Evolutionary conservation across 441 rosid species (phyloP).

Genomic region (Breynia disticha): DNA sequence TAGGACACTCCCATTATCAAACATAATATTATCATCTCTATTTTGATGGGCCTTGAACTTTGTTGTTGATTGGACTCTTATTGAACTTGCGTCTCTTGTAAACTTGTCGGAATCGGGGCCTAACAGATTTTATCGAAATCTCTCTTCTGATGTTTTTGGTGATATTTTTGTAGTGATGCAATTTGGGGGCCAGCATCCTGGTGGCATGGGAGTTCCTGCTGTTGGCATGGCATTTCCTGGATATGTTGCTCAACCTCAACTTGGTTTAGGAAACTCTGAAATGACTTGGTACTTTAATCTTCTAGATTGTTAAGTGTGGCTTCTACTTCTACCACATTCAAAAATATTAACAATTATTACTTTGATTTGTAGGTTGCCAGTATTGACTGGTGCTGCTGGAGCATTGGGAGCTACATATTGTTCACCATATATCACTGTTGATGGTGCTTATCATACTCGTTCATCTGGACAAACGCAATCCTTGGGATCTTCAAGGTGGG

Average conservation of each 20-base stretch:
- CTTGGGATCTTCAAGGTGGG: slow-evolving; percentile 51
- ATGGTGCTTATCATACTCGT: slow-evolving; percentile 59
- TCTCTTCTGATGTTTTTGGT: background rate
- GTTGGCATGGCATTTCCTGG: slow-evolving; percentile 99
- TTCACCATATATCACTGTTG: slow-evolving; percentile 69
- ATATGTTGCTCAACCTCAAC: slow-evolving; percentile 83
- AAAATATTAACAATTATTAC: slow-evolving; percentile 1
- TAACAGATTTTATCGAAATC: background rate
- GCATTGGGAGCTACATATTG: slow-evolving; percentile 70
- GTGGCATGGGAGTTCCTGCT: slow-evolving; percentile 77
- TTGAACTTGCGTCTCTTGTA: too few species aligned
- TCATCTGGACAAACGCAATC: slow-evolving; percentile 49
- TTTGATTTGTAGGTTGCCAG: slow-evolving; percentile 62
- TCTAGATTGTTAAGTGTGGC: background rate
- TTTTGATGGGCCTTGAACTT: too few species aligned
- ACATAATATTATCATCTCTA: too few species aligned
- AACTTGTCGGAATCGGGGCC: too few species aligned
- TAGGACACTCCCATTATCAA: too few species aligned
- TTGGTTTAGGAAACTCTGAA: slow-evolving; percentile 80
- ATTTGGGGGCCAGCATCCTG: slow-evolving; percentile 87
- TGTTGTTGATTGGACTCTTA: too few species aligned
- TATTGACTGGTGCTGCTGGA: slow-evolving; percentile 77
- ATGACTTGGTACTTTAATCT: slow-evolving; percentile 72
- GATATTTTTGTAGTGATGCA: slow-evolving; percentile 51
- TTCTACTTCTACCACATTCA: background rate